A percentile compares a stretch with the other conserved stretches of the same genome.
Conservation (phyloP, 129 eudicot species). For the Heracleum sosnowskyi region DNA sequence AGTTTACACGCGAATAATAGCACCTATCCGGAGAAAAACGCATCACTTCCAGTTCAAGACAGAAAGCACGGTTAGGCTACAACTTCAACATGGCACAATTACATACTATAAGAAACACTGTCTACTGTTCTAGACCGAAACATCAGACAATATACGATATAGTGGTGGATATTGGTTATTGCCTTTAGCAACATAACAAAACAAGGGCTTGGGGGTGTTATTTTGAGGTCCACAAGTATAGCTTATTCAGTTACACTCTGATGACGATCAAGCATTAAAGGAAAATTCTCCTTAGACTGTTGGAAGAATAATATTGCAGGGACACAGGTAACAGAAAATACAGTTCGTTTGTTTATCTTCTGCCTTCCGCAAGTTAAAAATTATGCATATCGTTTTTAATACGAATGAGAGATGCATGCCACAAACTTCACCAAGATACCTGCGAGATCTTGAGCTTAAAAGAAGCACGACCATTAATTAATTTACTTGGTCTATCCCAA, state of each 20-base stretch:
- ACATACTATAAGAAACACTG: not conserved
- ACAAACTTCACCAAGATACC: slow-evolving; percentile 33
- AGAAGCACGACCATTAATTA: slow-evolving; percentile 67
- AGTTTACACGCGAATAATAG: not conserved
- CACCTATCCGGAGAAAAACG: not conserved
- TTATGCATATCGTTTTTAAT: not conserved
- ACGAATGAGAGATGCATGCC: not conserved
- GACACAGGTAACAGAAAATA: not conserved
- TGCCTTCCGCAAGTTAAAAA: not conserved
- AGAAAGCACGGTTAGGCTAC: not conserved
- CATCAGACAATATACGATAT: not conserved
- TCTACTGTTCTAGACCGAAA: not conserved
- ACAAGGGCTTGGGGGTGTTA: not conserved
- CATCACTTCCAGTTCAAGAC: not conserved
- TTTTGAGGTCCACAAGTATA: not conserved
- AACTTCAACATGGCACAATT: not conserved
- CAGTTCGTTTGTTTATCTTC: not conserved
- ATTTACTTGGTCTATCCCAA: slow-evolving; percentile 65
- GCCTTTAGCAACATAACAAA: not conserved
- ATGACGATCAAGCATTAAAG: not conserved
- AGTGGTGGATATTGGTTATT: not conserved
- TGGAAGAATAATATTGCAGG: not conserved
- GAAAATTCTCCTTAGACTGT: not conserved
- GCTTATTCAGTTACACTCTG: not conserved
- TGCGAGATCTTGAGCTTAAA: slow-evolving; percentile 78